These are phyloP conservation scores for Ophiostoma sp. DNA, from an alignment of 2,329 filamentous ascomycete species.

Conservation along the genomic window DNA sequence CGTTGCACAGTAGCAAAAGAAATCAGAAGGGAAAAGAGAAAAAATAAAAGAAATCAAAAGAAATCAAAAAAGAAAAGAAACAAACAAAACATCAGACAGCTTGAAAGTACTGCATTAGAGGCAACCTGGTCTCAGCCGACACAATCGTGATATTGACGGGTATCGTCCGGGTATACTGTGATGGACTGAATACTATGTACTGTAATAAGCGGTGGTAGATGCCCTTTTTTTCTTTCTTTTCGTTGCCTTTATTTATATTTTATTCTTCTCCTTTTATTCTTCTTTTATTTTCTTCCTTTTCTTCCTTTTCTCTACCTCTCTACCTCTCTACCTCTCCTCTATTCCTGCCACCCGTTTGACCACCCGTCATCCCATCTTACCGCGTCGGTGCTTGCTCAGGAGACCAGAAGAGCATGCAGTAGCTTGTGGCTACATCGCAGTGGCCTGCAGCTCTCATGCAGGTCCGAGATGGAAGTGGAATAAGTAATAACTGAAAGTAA, in stretches of 20 bases:
- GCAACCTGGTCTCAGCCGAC: slow-evolving; percentile 11
- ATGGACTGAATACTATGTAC: too few species aligned
- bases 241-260: neutral
- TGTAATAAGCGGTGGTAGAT: neutral
- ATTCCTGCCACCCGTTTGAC: neutral
- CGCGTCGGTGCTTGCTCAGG: neutral
- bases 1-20: neutral
- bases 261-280: neutral
- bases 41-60: neutral
- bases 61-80: neutral
- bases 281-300: neutral
- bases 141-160: neutral
- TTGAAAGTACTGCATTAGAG: neutral
- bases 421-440: neutral
- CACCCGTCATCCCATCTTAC: neutral
- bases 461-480: neutral
- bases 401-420: slow-evolving; percentile 21
- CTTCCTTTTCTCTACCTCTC: neutral
- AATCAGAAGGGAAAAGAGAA: neutral
- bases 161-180: neutral
- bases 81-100: neutral
- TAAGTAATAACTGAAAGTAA: neutral
- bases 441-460: neutral
- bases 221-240: neutral
- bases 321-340: too few species aligned